Evolutionary conservation across 1,284 basidiomycete genomes (phyloP).

Genomic region (Rhodotorula sp.): DNA sequence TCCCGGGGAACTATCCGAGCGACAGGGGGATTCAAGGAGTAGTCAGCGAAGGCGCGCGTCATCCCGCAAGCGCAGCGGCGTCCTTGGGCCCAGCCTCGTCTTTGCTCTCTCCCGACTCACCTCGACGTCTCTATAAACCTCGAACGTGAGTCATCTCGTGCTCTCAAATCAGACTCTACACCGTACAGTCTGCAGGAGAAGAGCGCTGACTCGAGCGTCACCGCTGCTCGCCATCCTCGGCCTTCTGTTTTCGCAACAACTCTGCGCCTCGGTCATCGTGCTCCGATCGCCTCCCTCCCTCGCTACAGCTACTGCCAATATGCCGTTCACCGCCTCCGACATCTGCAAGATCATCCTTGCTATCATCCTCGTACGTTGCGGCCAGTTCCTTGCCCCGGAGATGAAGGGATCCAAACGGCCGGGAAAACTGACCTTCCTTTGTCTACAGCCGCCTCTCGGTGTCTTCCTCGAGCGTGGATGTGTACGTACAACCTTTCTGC

Average conservation of each 20-base stretch:
- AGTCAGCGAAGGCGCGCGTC: too few species aligned
- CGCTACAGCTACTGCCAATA: not conserved
- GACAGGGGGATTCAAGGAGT: too few species aligned
- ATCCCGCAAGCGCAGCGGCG: too few species aligned
- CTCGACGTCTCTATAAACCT: too few species aligned
- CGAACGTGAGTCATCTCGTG: too few species aligned
- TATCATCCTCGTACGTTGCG: slow-evolving; percentile 18
- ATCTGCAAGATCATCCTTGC: slow-evolving; percentile 30
- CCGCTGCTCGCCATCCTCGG: not conserved
- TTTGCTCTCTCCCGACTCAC: too few species aligned
- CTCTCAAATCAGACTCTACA: too few species aligned
- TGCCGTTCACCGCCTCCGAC: slow-evolving; percentile 28
- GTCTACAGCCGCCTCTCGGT: slow-evolving; percentile 16
- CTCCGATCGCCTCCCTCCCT: not conserved
- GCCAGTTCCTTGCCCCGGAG: not conserved
- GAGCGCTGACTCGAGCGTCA: not conserved
- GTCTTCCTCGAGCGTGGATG: slow-evolving; percentile 27
- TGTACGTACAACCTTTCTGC: not conserved
- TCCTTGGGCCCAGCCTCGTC: too few species aligned
- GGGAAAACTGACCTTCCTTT: not conserved
- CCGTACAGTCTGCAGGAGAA: too few species aligned
- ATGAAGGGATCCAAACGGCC: too few species aligned
- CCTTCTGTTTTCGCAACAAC: not conserved
- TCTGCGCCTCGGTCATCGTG: not conserved
- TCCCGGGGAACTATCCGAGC: too few species aligned